Evolutionary conservation across 2,329 filamentous ascomycete genomes (phyloP), one percentile per base, ranked within the genome.

Genomic region (Neofusicoccum laricinum): DNA sequence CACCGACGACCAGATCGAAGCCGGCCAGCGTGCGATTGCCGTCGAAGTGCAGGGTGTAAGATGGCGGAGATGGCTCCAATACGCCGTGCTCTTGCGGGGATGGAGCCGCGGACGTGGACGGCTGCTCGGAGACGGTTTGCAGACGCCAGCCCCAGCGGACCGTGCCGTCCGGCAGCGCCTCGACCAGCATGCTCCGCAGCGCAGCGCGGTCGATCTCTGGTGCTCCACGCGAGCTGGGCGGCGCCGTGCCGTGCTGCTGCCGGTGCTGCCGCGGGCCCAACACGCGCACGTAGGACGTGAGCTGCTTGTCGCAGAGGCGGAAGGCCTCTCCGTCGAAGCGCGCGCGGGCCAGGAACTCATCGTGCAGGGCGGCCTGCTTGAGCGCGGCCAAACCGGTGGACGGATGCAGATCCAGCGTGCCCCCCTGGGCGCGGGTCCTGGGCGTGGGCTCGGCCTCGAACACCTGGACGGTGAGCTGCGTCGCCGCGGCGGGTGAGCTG

Each of bases 241-340:
- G 50, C 36, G 38, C 21, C 34, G 50, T 11, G 41, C 15, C 15
- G 15, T 43, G 14, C 41, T 15, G 15, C 41, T 43, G 41, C 14
- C 41, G 12, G 53, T 63, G 12, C 46, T 21, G 11, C 65, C 6
- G 36, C 66, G 48, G 10, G 32, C 41, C 41, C 4, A 57, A 63
- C 30, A 68, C 38, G 14, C 66, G 70, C 61, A 74, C 55, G 50
- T 74, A 75, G 41, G n/a, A 38, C 36, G 10, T 11, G 36, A 38
- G 14, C 36, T 38, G 14, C 11, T 40, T n/a, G 34, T 53, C 50
- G 50, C 32, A 17, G 6, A 86, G 73, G 57, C 81, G 77, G 63
- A 83, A 66, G 36, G 79, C 80, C 63, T 86, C 83, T 63, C 81
- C 79, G 66, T 86, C 83, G 48, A 82, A 82, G 45, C 84, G 80